These are phyloP conservation scores for Plasmodium coatneyi DNA, from an alignment of 169 alveolate genomes.

Conservation along the genomic window DNA sequence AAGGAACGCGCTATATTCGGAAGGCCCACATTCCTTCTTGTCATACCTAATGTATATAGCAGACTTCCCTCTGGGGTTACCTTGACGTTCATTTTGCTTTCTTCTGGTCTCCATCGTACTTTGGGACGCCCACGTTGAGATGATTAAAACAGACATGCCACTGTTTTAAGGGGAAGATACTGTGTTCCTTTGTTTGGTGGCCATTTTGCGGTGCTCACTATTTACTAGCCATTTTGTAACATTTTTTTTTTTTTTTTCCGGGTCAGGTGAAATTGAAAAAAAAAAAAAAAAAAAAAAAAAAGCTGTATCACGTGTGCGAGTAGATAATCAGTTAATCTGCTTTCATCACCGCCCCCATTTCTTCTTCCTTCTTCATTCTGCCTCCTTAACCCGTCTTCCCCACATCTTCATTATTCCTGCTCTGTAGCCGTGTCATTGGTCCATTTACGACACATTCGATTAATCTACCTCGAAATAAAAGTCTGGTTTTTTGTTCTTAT, in stretches of 20 bases:
- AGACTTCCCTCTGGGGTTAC: not conserved
- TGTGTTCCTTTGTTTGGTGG: not conserved
- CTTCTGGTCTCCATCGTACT: not conserved
- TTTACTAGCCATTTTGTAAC: not conserved
- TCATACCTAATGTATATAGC: not conserved
- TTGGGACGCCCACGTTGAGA: not conserved
- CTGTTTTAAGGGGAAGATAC: not conserved
- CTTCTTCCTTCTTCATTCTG: not conserved
- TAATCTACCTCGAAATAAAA: constrained; percentile 64
- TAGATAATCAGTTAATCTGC: not conserved
- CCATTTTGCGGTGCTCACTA: not conserved
- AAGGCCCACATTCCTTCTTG: not conserved
- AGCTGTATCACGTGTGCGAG: not conserved
- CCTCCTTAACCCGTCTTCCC: not conserved
- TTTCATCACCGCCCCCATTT: not conserved
- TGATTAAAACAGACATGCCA: not conserved
- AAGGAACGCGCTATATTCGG: not conserved
- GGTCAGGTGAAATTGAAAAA: not conserved
- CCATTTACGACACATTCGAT: not conserved
- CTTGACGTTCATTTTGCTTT: not conserved
- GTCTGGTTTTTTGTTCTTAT: constrained; percentile 41
- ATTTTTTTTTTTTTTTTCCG: not conserved
- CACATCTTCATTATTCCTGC: not conserved
- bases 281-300: too few relatives aligned
- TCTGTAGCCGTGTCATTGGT: not conserved